Conservation (phyloP, 306 rosid genomes). For the Cucurbita pepo region DNA sequence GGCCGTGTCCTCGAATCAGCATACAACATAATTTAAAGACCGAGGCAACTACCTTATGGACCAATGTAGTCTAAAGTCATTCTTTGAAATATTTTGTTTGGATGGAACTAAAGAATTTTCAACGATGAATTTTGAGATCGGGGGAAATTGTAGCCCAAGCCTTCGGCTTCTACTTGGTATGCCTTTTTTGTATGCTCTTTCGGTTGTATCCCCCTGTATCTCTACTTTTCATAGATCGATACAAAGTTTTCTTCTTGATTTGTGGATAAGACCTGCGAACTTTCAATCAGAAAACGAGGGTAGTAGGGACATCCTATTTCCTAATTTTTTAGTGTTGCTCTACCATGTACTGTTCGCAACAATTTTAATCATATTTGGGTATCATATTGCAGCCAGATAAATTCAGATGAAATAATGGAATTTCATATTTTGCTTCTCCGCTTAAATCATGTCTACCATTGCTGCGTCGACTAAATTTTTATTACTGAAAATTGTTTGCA, state of each 20-base stretch:
- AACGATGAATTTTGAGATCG: background rate
- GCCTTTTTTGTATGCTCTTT: background rate
- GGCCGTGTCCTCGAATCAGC: background rate
- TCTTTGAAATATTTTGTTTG: background rate
- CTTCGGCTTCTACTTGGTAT: background rate
- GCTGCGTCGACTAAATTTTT: background rate
- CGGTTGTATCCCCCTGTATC: background rate
- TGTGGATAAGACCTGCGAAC: background rate
- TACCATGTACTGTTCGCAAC: background rate
- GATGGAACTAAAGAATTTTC: background rate
- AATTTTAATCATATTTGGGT: background rate
- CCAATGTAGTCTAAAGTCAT: background rate
- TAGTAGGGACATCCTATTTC: background rate
- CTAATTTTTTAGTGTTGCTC: background rate
- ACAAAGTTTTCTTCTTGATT: background rate
- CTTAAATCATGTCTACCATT: background rate
- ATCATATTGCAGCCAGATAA: background rate
- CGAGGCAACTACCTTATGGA: background rate
- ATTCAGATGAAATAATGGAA: background rate
- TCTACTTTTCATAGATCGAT: background rate
- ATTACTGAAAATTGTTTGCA: conserved; percentile 23
- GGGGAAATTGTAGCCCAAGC: background rate
- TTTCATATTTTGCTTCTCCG: background rate
- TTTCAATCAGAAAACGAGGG: background rate
- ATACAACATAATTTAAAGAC: background rate